These are phyloP conservation scores for Rhinocladiella similis DNA, from an alignment of 2,329 filamentous ascomycete species.

Conservation along the genomic window DNA sequence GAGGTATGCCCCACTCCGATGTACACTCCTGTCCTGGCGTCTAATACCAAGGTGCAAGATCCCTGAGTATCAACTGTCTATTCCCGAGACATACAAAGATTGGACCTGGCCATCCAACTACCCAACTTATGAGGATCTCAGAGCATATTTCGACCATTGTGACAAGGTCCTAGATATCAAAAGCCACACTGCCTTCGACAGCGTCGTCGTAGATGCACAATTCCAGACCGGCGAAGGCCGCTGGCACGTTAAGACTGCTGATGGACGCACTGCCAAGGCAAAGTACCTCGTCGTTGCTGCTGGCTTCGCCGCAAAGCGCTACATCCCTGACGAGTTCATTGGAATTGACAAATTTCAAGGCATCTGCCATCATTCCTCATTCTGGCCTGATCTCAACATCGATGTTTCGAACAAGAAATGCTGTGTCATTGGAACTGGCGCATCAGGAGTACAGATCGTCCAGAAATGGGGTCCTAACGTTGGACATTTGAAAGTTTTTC, in stretches of 20 bases:
- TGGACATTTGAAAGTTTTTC: conserved; percentile 53
- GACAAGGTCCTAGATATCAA: conserved; percentile 44
- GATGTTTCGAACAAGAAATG: conserved; percentile 59
- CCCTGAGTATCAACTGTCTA: conserved; percentile 50
- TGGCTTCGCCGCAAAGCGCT: conserved; percentile 58
- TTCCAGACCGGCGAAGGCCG: conserved; percentile 39
- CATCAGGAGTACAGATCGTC: conserved; percentile 65
- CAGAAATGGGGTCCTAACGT: conserved; percentile 59
- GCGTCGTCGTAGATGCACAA: conserved; percentile 42
- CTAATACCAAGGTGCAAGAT: conserved; percentile 17
- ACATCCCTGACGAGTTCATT: conserved; percentile 53
- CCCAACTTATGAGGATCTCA: conserved; percentile 41
- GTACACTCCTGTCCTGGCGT: conserved; percentile 22
- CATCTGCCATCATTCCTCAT: conserved; percentile 60
- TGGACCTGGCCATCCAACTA: conserved; percentile 49
- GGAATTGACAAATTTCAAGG: conserved; percentile 61
- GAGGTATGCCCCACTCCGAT: conserved; percentile 40
- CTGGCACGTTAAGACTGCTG: conserved; percentile 49
- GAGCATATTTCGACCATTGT: conserved; percentile 44
- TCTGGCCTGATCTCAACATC: conserved; percentile 58
- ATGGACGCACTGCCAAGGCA: conserved; percentile 41
- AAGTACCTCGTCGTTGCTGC: conserved; percentile 49
- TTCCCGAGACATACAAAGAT: conserved; percentile 51
- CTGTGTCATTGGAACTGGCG: conserved; percentile 65
- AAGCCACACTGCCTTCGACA: conserved; percentile 48